phyloP scores from a whole-genome alignment of 73 alveolate species.

The Paramecium biaurelia region DNA sequence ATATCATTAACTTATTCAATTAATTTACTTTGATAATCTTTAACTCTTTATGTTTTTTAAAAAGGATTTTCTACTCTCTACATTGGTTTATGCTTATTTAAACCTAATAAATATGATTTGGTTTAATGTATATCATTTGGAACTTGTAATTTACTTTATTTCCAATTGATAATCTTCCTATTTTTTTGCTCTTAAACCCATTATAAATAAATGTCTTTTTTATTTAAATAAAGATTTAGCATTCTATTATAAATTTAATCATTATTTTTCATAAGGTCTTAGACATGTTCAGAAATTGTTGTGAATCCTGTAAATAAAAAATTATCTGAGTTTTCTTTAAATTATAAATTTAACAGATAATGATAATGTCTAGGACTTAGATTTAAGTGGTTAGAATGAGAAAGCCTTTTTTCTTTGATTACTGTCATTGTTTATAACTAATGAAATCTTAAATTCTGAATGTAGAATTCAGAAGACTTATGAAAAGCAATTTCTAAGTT shows the following conservation, averaged over 20 bases:
- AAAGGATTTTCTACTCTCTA: conserved; percentile 1
- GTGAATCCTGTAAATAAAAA: neutral
- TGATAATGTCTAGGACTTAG: conserved; percentile 2
- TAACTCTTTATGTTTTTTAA: neutral
- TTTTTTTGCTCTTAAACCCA: neutral
- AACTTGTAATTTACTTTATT: neutral
- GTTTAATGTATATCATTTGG: neutral
- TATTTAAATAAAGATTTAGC: neutral
- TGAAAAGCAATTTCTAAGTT: neutral
- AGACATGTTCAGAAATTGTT: neutral
- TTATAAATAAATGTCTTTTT: neutral
- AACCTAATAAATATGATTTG: neutral
- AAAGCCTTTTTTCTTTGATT: neutral
- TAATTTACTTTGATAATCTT: neutral
- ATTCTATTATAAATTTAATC: neutral
- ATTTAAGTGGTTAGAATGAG: neutral
- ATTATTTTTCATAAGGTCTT: neutral
- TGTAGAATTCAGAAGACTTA: neutral
- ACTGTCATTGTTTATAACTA: neutral
- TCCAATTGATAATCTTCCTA: conserved; percentile 1
- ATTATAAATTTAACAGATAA: neutral
- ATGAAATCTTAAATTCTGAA: neutral
- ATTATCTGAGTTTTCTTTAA: neutral
- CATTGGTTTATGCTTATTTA: neutral
- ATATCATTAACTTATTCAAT: conserved; percentile 23